Evolutionary conservation across 2,329 filamentous ascomycete species (phyloP), one percentile per base, ranked within the genome.

Genomic region (Sclerotinia trifoliorum): DNA sequence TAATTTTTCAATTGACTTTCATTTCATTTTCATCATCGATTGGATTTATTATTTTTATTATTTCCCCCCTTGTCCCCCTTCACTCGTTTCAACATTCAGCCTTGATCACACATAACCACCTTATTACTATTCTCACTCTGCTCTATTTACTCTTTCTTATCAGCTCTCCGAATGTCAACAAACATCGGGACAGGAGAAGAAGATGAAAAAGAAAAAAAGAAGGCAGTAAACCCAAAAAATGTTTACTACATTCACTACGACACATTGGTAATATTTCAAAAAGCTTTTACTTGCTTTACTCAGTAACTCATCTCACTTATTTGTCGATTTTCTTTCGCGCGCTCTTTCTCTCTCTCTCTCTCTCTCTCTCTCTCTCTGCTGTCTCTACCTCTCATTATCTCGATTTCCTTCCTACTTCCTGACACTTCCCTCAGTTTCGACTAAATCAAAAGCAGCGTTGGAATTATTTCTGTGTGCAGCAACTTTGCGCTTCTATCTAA

Each of bases 361-460:
- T 19, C 44, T 48, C 21, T 13, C 10, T 24, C 21, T 10, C 21
- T 42, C 5, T 24, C 35, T 57, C 5, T 42, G 26, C 6, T 42
- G 13, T 26, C 13, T 44, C n/a, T 11, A 3, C n/a, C 60, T 62
- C 32, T 51, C 55, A 42, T 11, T 35, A 56, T n/a, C 7, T 19
- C 1, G 1, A 24, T 35, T 44, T 24, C 44, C n/a, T 24, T 5
- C n/a, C 5, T 13, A 11, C 35, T 35, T 29, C 56, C 54, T 21
- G 54, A 26, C 60, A 19, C 35, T 63, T 63, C 46, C 17, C 10
- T 63, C 46, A 51, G 42, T 48, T 49, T 21, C 26, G 42, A 60
- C 52, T 21, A 58, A 42, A 58, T 24, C 42, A 48, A 67, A 67
- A 67, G 65, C 65, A 44, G 65, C 65, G 29, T 32, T 49, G 65